Evolutionary conservation across 1,284 basidiomycete genomes (phyloP), one percentile per base, ranked within the genome.

Genomic region (Phenoliferia sp.): DNA sequence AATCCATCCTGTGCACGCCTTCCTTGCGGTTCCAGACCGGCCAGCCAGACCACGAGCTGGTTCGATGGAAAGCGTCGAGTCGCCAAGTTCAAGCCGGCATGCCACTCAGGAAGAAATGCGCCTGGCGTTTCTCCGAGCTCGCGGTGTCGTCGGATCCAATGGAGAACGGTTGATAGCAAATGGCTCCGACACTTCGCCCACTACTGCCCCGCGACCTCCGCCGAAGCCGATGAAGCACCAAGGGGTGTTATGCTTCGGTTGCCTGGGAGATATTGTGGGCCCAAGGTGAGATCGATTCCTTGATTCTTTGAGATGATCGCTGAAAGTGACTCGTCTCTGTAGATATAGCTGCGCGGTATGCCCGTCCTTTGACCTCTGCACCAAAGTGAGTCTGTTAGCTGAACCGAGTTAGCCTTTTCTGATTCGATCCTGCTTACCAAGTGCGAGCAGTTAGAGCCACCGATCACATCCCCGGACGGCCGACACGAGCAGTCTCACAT

Each of bases 401-500:
- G 15, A 54, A 9, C 7, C 22, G 50, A 15, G 50, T 9, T 28
- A 26, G 15, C n/a, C 7, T 9, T 28, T 19, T 9, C 50, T 10
- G 22, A 9, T 26, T 9, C 7, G 12, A 15, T 29, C n/a, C 16
- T 39, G 12, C 32, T 1, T 9, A 1, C 17, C 15, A 34, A 68
- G 66, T 64, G 66, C 63, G 60, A 68, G 31, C 10, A n/a, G 16
- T 35, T 29, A 26, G 62, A 63, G 7, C 62, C 56, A 7, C 36
- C 26, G 15, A 61, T 58, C 57, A 32, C 35, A 9, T 22, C 56
- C 4, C 44, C 60, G 17, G 52, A 59, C 35, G 63, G 54, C 33
- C 16, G 29, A 2, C 59, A 69, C 62, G 36, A 39, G 35, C 36
- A 60, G 1, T n/a, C 35, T 19, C 68, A 69, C 62, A 63, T 69